Base-by-base conservation (phyloP, 371 early-diverging fungal genomes). In the Dinochytrium kinnereticum region DNA sequence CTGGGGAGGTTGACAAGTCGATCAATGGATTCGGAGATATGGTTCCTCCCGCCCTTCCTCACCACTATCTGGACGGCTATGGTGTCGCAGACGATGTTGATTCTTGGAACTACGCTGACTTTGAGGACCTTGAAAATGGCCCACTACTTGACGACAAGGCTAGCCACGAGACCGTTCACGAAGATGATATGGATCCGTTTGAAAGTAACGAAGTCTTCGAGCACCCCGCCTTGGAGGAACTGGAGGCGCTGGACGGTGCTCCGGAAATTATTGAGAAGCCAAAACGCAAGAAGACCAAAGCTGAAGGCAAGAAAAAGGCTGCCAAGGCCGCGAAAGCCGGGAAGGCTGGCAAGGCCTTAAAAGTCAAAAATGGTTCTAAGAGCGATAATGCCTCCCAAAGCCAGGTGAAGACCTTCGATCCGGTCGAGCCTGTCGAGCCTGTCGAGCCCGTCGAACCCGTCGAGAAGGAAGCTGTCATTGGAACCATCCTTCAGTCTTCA, bases 91-190 rank as follows among this genome's bases (percentile, higher is more conserved):
- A 61, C 3, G 61, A 61, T 13, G 61, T 61, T 37, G 61, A 61
- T 26, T 3, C 34, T 13, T 61, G 61, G 61, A 61, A 61, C 61
- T 61, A 33, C 36, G 61, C 30, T 7, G 61, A 61, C 36, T 61
- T 33, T 34, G 61, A 61, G 24, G 34, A 61, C 24, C 24, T 61
- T 5, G 61, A 61, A 61, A 34, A 31, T 26, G 61, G 61, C 26
- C 57, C 57, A 19, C 57, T 55, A 7, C 57, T 55, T 26, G 57
- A 55, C 3, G 61, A 15, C 61, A 26, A 3, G 34, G 30, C 51
- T 66, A 19, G 13, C 57, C 36, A 21, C 69, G 53, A 68, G n/a
- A n/a, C n/a, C 74, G 19, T 68, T 28, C 69, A 53, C 66, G 69
- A 68, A 68, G 0, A 73, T 68, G 49, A 44, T 44, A 44, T 44